These are phyloP conservation scores for Blastocystis sp. DNA, from an alignment of 352 stramenopile species.

Conservation along the genomic window DNA sequence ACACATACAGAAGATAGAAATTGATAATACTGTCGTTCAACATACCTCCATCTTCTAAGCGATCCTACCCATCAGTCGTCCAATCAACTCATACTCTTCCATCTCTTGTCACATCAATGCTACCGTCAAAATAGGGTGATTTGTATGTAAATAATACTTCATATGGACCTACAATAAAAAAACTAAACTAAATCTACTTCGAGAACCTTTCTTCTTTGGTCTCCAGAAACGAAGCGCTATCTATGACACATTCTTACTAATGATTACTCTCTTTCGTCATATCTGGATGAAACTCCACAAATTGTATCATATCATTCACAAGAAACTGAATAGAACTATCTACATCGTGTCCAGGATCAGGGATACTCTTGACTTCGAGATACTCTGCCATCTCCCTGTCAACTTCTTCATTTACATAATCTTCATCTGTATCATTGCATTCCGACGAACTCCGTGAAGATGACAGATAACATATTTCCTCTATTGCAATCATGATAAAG, in stretches of 20 bases:
- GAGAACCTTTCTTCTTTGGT: background rate
- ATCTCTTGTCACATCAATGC: slow-evolving; percentile 10
- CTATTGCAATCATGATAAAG: too few relatives aligned
- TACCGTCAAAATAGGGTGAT: slow-evolving; percentile 43
- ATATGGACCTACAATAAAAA: background rate
- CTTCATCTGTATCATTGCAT: background rate
- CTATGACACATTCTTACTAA: background rate
- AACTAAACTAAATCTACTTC: background rate
- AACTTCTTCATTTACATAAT: background rate
- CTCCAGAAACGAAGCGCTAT: background rate
- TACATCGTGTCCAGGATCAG: background rate
- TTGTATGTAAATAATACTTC: slow-evolving; percentile 57
- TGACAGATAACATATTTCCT: too few relatives aligned
- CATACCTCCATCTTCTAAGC: background rate
- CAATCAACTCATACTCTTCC: background rate
- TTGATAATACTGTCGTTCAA: slow-evolving; percentile 56
- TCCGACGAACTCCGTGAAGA: background rate
- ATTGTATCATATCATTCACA: background rate
- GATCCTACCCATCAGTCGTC: background rate
- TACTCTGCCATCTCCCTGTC: background rate
- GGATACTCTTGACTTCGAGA: background rate
- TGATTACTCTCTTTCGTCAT: background rate
- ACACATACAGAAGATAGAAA: slow-evolving; percentile 33
- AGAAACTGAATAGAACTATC: background rate
- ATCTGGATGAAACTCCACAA: background rate